A percentile compares a stretch with the other conserved stretches of the same genome.
These are phyloP conservation scores for Wickerhamomyces sp. DNA, from an alignment of 1,139 yeast genomes.

Conservation along the genomic window DNA sequence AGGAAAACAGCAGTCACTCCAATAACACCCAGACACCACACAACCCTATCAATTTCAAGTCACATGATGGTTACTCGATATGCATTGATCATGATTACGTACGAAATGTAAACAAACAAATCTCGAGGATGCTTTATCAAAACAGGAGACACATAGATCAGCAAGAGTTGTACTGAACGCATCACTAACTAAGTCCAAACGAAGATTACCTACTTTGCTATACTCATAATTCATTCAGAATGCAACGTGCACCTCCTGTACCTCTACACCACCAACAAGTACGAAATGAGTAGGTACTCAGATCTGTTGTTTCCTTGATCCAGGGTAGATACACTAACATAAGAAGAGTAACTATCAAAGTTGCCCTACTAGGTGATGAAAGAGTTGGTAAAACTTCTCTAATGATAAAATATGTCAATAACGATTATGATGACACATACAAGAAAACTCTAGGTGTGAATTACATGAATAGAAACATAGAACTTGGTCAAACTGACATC, in stretches of 20 bases:
- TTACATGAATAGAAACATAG: constrained; percentile 87
- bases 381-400: constrained; percentile 97
- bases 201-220: neutral
- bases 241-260: neutral
- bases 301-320: neutral
- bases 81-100: constrained; percentile 4
- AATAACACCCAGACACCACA: constrained; percentile 9
- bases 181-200: neutral
- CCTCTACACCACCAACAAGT: constrained; percentile 1
- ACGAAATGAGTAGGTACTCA: constrained; percentile 1
- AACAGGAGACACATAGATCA: neutral
- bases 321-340: neutral
- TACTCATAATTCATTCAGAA: neutral
- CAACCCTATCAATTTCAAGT: constrained; percentile 2
- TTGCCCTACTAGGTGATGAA: constrained; percentile 94
- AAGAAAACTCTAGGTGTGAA: constrained; percentile 94
- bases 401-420: constrained; percentile 96
- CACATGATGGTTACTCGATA: neutral
- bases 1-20: constrained; percentile 1
- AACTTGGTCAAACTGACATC: constrained; percentile 82
- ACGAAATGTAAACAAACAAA: constrained; percentile 17
- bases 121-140: neutral
- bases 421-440: constrained; percentile 86
- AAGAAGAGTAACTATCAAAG: constrained; percentile 45
- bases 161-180: no score